Conservation (phyloP, 208 protist genomes). For the Leishmania tarentolae region DNA sequence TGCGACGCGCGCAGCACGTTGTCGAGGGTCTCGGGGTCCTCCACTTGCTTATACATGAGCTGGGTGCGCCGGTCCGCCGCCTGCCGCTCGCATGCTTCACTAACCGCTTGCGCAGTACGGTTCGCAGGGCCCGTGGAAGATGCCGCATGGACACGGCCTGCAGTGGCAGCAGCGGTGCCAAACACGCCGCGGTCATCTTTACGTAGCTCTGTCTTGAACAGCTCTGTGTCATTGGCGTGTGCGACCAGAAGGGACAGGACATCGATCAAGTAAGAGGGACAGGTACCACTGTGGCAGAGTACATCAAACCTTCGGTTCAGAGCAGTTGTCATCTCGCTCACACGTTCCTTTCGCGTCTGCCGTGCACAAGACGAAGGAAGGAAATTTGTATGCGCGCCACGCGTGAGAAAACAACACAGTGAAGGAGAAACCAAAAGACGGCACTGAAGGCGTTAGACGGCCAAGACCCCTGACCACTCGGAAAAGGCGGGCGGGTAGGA, state of each 20-base stretch:
- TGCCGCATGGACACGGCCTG: neutral
- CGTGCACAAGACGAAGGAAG: neutral
- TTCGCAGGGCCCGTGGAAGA: neutral
- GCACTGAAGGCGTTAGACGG: neutral
- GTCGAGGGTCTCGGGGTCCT: slow-evolving; percentile 32
- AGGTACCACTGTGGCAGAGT: slow-evolving; percentile 62
- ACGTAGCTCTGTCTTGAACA: slow-evolving; percentile 72
- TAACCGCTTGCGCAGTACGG: neutral
- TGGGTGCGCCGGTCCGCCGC: slow-evolving; percentile 29
- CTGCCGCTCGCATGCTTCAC: slow-evolving; percentile 17
- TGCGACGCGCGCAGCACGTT: slow-evolving; percentile 43
- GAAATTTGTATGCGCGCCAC: neutral
- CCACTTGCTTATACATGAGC: slow-evolving; percentile 29
- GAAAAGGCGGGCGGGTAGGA: neutral
- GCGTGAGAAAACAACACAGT: neutral
- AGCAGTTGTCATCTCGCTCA: slow-evolving; percentile 40
- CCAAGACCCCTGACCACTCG: neutral
- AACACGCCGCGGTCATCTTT: neutral
- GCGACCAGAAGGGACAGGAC: slow-evolving; percentile 74
- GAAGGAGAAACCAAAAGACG: neutral
- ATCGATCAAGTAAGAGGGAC: slow-evolving; percentile 67
- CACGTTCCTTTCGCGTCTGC: neutral
- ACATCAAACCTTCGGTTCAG: slow-evolving; percentile 73
- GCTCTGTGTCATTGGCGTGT: slow-evolving; percentile 80
- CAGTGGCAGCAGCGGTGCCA: neutral